A percentile compares a stretch with the other conserved stretches of the same genome.
phyloP scores from a whole-genome alignment of 2,329 filamentous ascomycete genomes.

The Cladophialophora bantiana region DNA sequence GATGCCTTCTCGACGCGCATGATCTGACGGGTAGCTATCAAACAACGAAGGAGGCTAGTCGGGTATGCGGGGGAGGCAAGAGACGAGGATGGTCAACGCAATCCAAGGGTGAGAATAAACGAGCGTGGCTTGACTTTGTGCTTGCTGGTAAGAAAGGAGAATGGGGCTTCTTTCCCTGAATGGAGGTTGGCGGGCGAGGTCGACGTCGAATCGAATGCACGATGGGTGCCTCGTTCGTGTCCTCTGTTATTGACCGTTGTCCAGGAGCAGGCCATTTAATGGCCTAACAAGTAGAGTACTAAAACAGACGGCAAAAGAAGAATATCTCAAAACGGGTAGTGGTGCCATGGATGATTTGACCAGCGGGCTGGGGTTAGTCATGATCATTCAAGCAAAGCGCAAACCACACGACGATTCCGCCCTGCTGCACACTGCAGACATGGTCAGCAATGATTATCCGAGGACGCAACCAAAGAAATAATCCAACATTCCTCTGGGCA shows the following conservation, averaged over 20 bases:
- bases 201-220: too few species aligned
- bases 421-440: slow-evolving; percentile 8
- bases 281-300: background rate
- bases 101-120: background rate
- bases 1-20: background rate
- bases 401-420: background rate
- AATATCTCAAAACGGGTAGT: slow-evolving; percentile 15
- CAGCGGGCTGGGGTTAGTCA: slow-evolving; percentile 15
- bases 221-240: background rate
- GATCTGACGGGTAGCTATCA: slow-evolving; percentile 3
- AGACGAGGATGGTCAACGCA: background rate
- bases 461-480: slow-evolving; percentile 15
- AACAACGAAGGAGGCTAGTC: background rate
- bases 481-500: slow-evolving; percentile 4
- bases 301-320: background rate
- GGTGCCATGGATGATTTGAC: slow-evolving; percentile 8
- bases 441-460: slow-evolving; percentile 27
- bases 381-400: slow-evolving; percentile 18
- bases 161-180: background rate
- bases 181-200: background rate
- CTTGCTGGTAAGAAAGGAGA: background rate
- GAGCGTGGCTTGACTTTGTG: background rate
- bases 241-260: background rate
- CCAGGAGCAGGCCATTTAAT: background rate
- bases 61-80: slow-evolving; percentile 3